These are phyloP conservation scores for Serpula lacrymans DNA, from an alignment of 768 basidiomycete genomes.

Conservation along the genomic window DNA sequence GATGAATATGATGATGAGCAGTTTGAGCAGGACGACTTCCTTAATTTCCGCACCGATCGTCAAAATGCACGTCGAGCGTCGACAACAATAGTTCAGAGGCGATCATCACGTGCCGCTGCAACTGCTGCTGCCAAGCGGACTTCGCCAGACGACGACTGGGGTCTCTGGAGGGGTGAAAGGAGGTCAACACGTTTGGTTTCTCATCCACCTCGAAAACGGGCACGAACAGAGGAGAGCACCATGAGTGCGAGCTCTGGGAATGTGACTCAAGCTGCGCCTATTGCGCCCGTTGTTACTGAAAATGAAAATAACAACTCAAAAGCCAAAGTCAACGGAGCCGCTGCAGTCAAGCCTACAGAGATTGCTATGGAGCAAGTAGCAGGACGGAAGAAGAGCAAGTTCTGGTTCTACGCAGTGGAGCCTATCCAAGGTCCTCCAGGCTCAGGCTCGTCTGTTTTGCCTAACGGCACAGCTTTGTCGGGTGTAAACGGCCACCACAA, in stretches of 20 bases:
- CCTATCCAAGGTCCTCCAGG: constrained; percentile 41
- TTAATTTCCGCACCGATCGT: constrained; percentile 39
- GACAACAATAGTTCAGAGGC: constrained; percentile 38
- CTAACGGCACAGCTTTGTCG: constrained; percentile 12
- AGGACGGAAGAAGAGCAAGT: constrained; percentile 83
- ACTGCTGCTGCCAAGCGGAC: constrained; percentile 55
- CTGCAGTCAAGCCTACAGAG: constrained; percentile 69
- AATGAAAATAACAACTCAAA: constrained; percentile 38
- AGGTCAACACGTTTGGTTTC: constrained; percentile 66
- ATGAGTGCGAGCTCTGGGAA: constrained; percentile 41
- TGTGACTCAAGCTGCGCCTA: constrained; percentile 25
- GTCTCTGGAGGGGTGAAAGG: constrained; percentile 70
- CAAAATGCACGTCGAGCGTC: constrained; percentile 40
- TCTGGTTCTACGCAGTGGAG: constrained; percentile 87
- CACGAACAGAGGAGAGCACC: constrained; percentile 73
- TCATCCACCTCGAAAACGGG: constrained; percentile 57
- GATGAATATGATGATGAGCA: constrained; percentile 63
- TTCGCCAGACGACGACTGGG: constrained; percentile 45
- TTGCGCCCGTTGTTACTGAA: constrained; percentile 17
- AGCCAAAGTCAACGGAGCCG: constrained; percentile 55
- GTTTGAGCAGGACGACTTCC: constrained; percentile 37
- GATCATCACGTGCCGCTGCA: constrained; percentile 50
- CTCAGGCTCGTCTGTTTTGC: constrained; percentile 13
- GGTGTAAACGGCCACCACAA: constrained; percentile 18
- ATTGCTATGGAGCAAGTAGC: constrained; percentile 71